Base-by-base conservation (phyloP, 2,329 filamentous ascomycete species). In the Helotiales sp. region DNA sequence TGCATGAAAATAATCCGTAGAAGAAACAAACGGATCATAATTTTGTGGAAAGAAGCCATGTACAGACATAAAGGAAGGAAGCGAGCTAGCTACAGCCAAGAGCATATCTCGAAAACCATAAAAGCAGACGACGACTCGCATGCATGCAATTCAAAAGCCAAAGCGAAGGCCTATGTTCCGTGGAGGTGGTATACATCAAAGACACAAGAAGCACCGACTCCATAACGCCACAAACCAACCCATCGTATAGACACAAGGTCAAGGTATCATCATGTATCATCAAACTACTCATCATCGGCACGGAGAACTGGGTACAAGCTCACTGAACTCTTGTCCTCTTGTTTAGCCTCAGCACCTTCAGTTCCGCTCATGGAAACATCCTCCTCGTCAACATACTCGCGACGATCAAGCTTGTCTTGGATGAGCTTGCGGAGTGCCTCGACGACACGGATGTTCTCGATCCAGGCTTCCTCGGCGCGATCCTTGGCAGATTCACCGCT, bases 371-470 rank as follows among this genome's bases (percentile, higher is more conserved):
- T 72, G 1, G 70, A 61, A 7, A 65, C 37, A 61, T 76, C 73
- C 15, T 72, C 71, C 1, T 77, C 77, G 6, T 73, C 71, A 15
- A 82, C 81, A 71, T 85, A 90, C 63, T 89, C 85, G 71, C 81
- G 81, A 37, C 82, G 82, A 64, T 86, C 81, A n/a, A 90, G 81
- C 34, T 87, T 84, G 11, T 85, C 80, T 55, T 82, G 82, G 62
- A 91, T 82, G 68, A 87, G 86, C 69, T 85, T 83, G 45, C 87
- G 82, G 43, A 91, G 82, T 50, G 81, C 84, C 79, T 90, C 88
- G 61, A 90, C 88, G 61, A 86, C 83, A 40, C 88, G 87, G 76
- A 90, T 86, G 75, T 90, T 88, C 78, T 89, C 86, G 13, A 90
- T 79, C 88, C 88, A 90, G 64, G 83, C 81, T 74, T 90, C 88